Base-by-base conservation (phyloP, 116 monocot species). In the Trichopus zeylanicus region DNA sequence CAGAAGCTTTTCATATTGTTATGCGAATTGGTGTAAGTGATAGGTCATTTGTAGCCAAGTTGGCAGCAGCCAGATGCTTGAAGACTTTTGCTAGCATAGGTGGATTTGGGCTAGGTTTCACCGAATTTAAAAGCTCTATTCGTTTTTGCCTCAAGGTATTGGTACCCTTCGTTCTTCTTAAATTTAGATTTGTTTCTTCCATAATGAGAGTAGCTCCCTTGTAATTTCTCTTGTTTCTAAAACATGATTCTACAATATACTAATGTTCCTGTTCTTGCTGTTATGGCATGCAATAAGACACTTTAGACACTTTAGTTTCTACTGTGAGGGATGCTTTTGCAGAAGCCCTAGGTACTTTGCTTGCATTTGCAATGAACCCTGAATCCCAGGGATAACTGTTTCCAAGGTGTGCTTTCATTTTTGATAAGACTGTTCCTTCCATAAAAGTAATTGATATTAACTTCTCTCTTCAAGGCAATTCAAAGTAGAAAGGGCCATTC, bases 321-420 rank as follows among this genome's bases (percentile, higher is more conserved):
- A 74, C 82, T 70, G 78, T 91, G 59, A 98, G 91, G 72, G 91
- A 98, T 82, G 91, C 91, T 56, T 88, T 91, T 78, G 74, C 91
- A 56, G 91, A 98, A 71, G 87, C 98, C 42, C 63, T 98, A 59
- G 98, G 98, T 57, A 80, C 91, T 16, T 69, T 98, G 55, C 75
- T 98, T 69, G 91, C 91, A 77, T 91, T 98, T 75, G 84, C 82
- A 75, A 80, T 88, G 73, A 85, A 88, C 74, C 76, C 77, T 25
- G 79, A 77, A 19, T 55, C 69, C 38, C 80, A 95, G 81, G 95
- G 86, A 67, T 68, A 21, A 57, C 19, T 38, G 22, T 11, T 52
- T 22, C n/a, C 26, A 13, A 48, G 19, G 11, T 20, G n/a, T 18
- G 2, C 7, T 26, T 1, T 46, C 29, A 46, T 46, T 10, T 37